Conservation (phyloP, 2,329 filamentous ascomycete species). For the Ophiosphaerella herpotricha region DNA sequence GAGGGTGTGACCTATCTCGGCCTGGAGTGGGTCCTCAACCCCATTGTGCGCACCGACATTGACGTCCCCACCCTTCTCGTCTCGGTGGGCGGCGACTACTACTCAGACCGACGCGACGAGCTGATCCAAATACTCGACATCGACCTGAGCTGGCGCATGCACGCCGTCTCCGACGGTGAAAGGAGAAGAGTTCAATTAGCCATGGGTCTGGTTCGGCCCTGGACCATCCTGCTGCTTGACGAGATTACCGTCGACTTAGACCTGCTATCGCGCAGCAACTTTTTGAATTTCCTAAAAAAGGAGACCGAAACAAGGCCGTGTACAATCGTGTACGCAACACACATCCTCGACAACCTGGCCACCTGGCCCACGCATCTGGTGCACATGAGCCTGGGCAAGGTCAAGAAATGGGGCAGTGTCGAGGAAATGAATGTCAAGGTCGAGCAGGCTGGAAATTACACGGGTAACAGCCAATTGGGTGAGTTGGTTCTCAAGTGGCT, state of each 20-base stretch:
- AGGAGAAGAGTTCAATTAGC: slow-evolving; percentile 88
- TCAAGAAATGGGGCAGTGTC: slow-evolving; percentile 83
- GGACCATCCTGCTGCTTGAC: slow-evolving; percentile 88
- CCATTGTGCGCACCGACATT: slow-evolving; percentile 93
- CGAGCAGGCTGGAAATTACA: slow-evolving; percentile 44
- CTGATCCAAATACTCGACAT: slow-evolving; percentile 88
- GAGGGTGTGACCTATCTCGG: slow-evolving; percentile 97
- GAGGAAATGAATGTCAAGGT: slow-evolving; percentile 62
- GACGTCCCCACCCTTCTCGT: slow-evolving; percentile 83
- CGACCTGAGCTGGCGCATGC: slow-evolving; percentile 91
- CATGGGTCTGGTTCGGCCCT: slow-evolving; percentile 91
- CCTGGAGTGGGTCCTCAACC: slow-evolving; percentile 97
- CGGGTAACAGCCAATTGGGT: slow-evolving; percentile 82
- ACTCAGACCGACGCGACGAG: slow-evolving; percentile 81
- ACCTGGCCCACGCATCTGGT: slow-evolving; percentile 95
- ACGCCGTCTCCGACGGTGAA: slow-evolving; percentile 93
- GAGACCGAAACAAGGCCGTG: slow-evolving; percentile 84
- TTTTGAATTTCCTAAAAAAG: slow-evolving; percentile 80
- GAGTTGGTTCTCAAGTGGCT: slow-evolving; percentile 90
- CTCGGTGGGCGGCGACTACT: slow-evolving; percentile 85
- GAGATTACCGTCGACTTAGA: slow-evolving; percentile 98
- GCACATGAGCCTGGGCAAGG: slow-evolving; percentile 88
- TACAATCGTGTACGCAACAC: slow-evolving; percentile 96
- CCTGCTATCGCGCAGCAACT: slow-evolving; percentile 80
- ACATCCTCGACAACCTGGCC: slow-evolving; percentile 93